A percentile compares a stretch with the other conserved stretches of the same genome.
phyloP scores from a whole-genome alignment of 108 stramenopile species.

The Skeletonema menzelii region DNA sequence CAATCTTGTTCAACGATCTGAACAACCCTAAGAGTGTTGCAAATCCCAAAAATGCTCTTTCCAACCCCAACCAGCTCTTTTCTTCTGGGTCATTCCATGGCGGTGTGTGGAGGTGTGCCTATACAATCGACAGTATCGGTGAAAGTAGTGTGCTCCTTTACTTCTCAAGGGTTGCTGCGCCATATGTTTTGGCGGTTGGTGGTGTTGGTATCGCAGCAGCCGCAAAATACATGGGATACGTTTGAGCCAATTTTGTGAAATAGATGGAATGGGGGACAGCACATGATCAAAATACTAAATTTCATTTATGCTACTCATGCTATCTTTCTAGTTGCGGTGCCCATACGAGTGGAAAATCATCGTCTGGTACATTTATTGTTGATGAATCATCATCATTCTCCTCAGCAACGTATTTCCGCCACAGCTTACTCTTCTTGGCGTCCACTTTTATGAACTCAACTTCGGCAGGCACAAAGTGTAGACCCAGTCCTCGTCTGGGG shows the following conservation, averaged over 20 bases:
- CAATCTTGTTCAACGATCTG: constrained; percentile 92
- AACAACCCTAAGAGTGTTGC: constrained; percentile 72
- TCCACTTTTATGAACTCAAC: constrained; percentile 63
- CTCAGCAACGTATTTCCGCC: constrained; percentile 61
- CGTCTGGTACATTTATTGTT: constrained; percentile 41
- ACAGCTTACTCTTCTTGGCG: constrained; percentile 65
- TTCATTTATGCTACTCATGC: not conserved
- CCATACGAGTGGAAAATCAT: constrained; percentile 68
- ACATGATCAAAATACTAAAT: not conserved
- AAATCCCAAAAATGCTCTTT: constrained; percentile 75
- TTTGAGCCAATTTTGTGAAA: constrained; percentile 12
- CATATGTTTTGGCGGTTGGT: constrained; percentile 56
- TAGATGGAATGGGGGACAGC: not conserved
- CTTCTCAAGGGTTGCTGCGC: constrained; percentile 72
- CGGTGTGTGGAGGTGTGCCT: constrained; percentile 95
- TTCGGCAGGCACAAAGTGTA: constrained; percentile 78
- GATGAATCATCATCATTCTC: constrained; percentile 11
- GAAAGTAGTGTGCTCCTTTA: constrained; percentile 93
- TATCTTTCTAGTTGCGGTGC: not conserved
- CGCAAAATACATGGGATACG: constrained; percentile 45
- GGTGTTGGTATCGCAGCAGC: constrained; percentile 59
- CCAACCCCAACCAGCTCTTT: constrained; percentile 95
- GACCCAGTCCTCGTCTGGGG: constrained; percentile 74
- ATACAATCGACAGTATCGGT: constrained; percentile 94
- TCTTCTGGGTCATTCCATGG: constrained; percentile 94